Percentiles rank a stretch among this genome's conserved stretches.
These are phyloP conservation scores for Neonectria neomacrospora DNA, from an alignment of 2,329 filamentous ascomycete species.

Conservation along the genomic window DNA sequence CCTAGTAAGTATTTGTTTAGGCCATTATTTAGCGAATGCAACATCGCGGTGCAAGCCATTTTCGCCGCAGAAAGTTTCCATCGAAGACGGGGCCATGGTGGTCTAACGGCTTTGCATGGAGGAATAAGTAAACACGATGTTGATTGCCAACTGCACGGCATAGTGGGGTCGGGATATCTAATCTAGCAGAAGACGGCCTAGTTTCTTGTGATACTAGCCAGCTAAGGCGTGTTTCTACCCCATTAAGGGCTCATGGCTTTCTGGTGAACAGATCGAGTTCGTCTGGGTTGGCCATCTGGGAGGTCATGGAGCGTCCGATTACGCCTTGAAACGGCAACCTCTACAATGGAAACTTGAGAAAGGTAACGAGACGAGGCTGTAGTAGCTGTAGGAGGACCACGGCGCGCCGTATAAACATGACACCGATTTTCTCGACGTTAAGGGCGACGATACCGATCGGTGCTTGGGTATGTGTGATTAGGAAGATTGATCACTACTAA, in stretches of 20 bases:
- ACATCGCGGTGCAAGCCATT: not conserved
- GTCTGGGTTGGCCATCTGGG: not conserved
- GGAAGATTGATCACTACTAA: not conserved
- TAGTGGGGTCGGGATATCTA: not conserved
- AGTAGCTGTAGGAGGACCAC: not conserved
- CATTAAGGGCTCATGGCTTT: not conserved
- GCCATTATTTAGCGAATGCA: not conserved
- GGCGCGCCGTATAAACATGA: not conserved
- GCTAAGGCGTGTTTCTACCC: no score
- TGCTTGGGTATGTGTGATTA: not conserved
- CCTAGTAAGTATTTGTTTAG: not conserved
- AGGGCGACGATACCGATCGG: not conserved
- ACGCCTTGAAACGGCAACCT: not conserved
- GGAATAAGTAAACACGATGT: not conserved
- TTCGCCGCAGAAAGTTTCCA: not conserved
- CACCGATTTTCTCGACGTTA: not conserved
- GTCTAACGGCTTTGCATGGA: not conserved
- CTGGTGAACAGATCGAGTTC: not conserved
- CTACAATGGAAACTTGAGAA: not conserved
- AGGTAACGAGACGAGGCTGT: not conserved
- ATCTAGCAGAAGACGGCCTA: not conserved
- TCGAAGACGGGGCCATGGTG: not conserved
- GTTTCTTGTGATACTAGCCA: no score
- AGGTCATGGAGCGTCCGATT: not conserved
- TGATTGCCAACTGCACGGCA: not conserved